Conservation (phyloP, 108 stramenopile genomes). For the Cylindrotheca closterium region DNA sequence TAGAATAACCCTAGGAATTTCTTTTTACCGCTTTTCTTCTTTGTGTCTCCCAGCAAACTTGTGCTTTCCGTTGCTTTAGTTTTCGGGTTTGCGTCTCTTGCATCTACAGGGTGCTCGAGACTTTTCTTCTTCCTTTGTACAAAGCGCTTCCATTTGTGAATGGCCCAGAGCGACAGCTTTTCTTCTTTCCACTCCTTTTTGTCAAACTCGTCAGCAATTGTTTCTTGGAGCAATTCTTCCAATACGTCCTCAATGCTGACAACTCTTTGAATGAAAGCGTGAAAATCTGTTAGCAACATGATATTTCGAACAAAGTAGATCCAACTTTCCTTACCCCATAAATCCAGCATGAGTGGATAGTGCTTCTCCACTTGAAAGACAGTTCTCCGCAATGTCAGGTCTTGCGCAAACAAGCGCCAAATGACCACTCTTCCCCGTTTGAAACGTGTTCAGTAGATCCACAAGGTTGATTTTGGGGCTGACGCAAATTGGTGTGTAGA, state of each 20-base stretch:
- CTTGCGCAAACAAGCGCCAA: slow-evolving; percentile 74
- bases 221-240: slow-evolving; percentile 76
- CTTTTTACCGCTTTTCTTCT: not conserved
- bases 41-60: not conserved
- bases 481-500: slow-evolving; percentile 60
- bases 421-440: slow-evolving; percentile 68
- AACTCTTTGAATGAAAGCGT: slow-evolving; percentile 20
- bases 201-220: slow-evolving; percentile 80
- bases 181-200: slow-evolving; percentile 27
- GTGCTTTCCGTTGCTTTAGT: not conserved
- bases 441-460: slow-evolving; percentile 73
- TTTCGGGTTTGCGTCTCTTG: not conserved
- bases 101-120: not conserved
- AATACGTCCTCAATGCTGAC: slow-evolving; percentile 81
- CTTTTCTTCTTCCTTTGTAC: slow-evolving; percentile 30
- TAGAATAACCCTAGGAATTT: slow-evolving; percentile 1
- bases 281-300: slow-evolving; percentile 1
- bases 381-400: slow-evolving; percentile 45
- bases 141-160: slow-evolving; percentile 49
- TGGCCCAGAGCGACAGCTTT: slow-evolving; percentile 36
- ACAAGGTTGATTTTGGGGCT: slow-evolving; percentile 66
- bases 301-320: not conserved
- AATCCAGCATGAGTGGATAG: slow-evolving; percentile 63
- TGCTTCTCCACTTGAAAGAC: slow-evolving; percentile 44
- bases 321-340: slow-evolving; percentile 41